These are phyloP conservation scores for Paxillus involutus DNA, from an alignment of 768 basidiomycete genomes.

Conservation along the genomic window DNA sequence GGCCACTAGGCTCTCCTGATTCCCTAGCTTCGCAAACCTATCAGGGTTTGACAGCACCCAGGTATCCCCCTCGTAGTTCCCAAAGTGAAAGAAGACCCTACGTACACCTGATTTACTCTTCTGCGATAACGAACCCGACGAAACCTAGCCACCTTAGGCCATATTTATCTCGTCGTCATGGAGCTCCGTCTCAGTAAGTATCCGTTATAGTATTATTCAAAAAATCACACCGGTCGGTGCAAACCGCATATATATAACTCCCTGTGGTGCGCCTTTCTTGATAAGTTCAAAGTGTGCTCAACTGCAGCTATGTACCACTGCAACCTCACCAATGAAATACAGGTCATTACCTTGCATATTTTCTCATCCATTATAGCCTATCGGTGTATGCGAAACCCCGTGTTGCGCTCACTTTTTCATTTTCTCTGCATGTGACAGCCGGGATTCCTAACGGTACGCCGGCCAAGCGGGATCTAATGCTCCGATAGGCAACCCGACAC, in stretches of 20 bases:
- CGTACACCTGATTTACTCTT: constrained; percentile 6
- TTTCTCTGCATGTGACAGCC: constrained; percentile 15
- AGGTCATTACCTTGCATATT: background rate
- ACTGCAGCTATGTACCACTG: background rate
- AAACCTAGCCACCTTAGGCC: constrained; percentile 2
- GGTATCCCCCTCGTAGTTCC: constrained; percentile 17
- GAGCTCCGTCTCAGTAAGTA: background rate
- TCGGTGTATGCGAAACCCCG: constrained; percentile 7
- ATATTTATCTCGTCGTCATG: constrained; percentile 20
- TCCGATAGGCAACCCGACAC: constrained; percentile 14
- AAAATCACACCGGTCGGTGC: background rate
- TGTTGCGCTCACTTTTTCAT: constrained; percentile 8
- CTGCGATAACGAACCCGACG: constrained; percentile 11
- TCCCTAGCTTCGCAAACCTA: constrained; percentile 14
- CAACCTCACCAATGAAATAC: background rate
- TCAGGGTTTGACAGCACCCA: constrained; percentile 26
- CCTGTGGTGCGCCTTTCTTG: too few species aligned
- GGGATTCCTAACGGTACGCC: constrained; percentile 9
- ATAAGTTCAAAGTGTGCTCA: too few species aligned
- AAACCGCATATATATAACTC: too few species aligned
- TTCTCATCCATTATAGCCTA: background rate
- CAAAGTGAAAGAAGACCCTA: constrained; percentile 13
- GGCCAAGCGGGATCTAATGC: constrained; percentile 3
- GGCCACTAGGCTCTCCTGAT: constrained; percentile 14
- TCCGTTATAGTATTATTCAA: constrained; percentile 2